Percentiles rank a stretch among this genome's conserved stretches.
Evolutionary conservation across 2,329 filamentous ascomycete species (phyloP).

Genomic region (Arthroderma uncinatum): DNA sequence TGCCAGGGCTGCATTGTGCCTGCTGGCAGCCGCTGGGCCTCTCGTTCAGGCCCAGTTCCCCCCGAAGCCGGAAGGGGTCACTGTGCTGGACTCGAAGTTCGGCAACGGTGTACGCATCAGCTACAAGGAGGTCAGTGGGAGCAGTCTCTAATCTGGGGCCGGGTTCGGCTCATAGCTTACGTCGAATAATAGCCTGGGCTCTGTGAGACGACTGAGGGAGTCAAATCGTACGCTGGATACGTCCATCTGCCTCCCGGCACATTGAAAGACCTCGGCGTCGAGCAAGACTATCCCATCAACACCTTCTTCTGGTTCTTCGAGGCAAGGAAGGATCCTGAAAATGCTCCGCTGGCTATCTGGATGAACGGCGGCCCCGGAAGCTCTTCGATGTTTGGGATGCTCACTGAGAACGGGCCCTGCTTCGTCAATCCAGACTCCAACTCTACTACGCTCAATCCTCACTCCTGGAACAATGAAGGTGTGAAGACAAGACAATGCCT

Average conservation of each 20-base stretch:
- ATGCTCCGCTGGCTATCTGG: slow-evolving; percentile 50
- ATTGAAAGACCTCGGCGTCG: slow-evolving; percentile 15
- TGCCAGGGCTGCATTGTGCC: neutral
- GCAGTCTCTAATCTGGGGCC: neutral
- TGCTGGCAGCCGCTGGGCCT: slow-evolving; percentile 7
- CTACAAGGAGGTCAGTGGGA: slow-evolving; percentile 33
- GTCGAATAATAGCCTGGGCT: slow-evolving; percentile 23
- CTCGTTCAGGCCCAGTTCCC: slow-evolving; percentile 23
- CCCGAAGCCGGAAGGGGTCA: slow-evolving; percentile 31
- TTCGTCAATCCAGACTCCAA: slow-evolving; percentile 43
- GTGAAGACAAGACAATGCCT: slow-evolving; percentile 43
- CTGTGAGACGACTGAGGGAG: slow-evolving; percentile 47
- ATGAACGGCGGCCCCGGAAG: slow-evolving; percentile 52
- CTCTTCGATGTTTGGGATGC: slow-evolving; percentile 48
- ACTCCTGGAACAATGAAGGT: slow-evolving; percentile 49
- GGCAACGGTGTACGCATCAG: slow-evolving; percentile 33
- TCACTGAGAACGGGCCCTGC: slow-evolving; percentile 45
- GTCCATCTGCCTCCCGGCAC: slow-evolving; percentile 44
- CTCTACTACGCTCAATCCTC: slow-evolving; percentile 44
- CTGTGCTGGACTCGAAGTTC: slow-evolving; percentile 30
- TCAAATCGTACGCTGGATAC: slow-evolving; percentile 50
- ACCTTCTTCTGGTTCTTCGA: slow-evolving; percentile 59
- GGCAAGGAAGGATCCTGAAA: slow-evolving; percentile 41
- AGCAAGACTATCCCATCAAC: slow-evolving; percentile 48
- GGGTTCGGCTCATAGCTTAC: no score